These are phyloP conservation scores for Daedalea quercina DNA, from an alignment of 768 basidiomycete genomes.

Conservation along the genomic window DNA sequence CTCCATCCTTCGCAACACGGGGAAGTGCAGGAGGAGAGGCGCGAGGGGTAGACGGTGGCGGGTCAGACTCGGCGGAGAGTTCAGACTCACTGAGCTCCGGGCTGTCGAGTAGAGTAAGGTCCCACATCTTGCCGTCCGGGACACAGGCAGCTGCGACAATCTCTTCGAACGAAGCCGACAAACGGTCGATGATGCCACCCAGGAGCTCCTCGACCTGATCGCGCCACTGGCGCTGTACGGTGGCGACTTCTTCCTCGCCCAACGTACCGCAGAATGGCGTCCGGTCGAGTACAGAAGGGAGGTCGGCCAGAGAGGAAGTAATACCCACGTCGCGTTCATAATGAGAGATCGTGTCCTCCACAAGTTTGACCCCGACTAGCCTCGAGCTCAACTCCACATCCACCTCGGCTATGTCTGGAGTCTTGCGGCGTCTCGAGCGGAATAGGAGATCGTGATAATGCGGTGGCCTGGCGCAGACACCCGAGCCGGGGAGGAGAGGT, in stretches of 20 bases:
- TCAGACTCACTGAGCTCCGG: constrained; percentile 38
- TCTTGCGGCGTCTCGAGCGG: constrained; percentile 6
- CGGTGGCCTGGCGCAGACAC: constrained; percentile 10
- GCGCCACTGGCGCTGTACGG: constrained; percentile 35
- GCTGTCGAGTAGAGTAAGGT: constrained; percentile 13
- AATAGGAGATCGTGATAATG: constrained; percentile 17
- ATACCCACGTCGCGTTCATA: constrained; percentile 21
- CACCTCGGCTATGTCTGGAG: constrained; percentile 1
- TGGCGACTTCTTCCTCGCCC: constrained; percentile 28
- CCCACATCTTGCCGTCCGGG: constrained; percentile 15
- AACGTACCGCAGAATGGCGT: constrained; percentile 14
- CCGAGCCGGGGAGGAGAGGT: not conserved
- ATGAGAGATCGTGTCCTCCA: constrained; percentile 14
- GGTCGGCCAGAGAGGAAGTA: constrained; percentile 4
- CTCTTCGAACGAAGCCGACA: constrained; percentile 10
- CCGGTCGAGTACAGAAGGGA: not conserved
- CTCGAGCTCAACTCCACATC: constrained; percentile 15
- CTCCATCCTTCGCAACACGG: constrained; percentile 10
- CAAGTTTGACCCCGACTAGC: constrained; percentile 18
- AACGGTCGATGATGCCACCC: constrained; percentile 19
- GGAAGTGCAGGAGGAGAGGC: constrained; percentile 27
- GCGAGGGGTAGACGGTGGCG: constrained; percentile 45
- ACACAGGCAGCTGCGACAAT: not conserved
- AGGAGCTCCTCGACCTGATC: constrained; percentile 34
- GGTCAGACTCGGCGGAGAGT: constrained; percentile 33